Base-by-base conservation (phyloP, 305 asterid species). In the Nicotiana rustica region DNA sequence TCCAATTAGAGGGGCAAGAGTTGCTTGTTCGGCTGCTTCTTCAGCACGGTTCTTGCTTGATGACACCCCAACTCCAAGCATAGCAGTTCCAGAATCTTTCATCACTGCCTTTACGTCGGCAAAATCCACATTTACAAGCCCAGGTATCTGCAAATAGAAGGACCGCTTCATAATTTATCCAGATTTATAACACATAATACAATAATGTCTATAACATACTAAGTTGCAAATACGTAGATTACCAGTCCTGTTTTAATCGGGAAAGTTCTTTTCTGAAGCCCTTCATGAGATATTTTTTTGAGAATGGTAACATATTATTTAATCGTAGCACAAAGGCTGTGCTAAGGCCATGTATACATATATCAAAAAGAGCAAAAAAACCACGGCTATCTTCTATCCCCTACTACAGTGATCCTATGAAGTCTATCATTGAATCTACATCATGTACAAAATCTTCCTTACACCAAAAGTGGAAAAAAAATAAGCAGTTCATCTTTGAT, bases 11-110 rank as follows among this genome's bases (percentile, higher is more conserved):
- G 98, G 98, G 81, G 98, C 96, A 87, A 91, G 86, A 78, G 98
- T 94, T 83, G 98, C 98, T 80, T 94, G 97, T 86, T 94, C 97
- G 14, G 98, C 98, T 77, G 98, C 98, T 91, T 94, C 98, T 85
- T 92, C 98, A 81, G 98, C 97, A n/a, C 97, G 97, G 85, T 94
- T 93, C 89, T 94, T 96, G 89, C 99, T 94, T 49, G 98, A 94
- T 36, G 99, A 96, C 64, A 96, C 98, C 47, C 99, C 99, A 41
- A 94, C 98, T 31, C 99, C 98, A 49, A 94, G 97, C 99, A 96
- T 96, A 15, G 99, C 99, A 61, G 99, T 94, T 47, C 99, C 98
- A 57, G 99, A 96, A 79, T 96, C 91, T 88, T 96, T 94, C 99
- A 96, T 96, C 44, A 96, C 97, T 67, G 99, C 98, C 90, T 91